Evolutionary conservation across 306 rosid species (phyloP).

Genomic region (Vigna nakashimae): DNA sequence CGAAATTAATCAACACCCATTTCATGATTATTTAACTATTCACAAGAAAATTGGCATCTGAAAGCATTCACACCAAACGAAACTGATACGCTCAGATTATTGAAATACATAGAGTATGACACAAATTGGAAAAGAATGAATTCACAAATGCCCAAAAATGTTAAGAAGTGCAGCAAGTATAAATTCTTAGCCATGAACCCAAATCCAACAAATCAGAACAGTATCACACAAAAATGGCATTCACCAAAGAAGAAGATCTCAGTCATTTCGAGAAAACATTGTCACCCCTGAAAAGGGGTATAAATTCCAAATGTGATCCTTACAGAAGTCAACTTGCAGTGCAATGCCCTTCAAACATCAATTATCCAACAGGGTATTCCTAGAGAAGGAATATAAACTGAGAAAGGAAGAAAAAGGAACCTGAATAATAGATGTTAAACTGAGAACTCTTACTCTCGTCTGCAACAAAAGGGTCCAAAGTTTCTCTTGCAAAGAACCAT

Average conservation of each 20-base stretch:
- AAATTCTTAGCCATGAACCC: constrained; percentile 17
- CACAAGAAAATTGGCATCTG: neutral
- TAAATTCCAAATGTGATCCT: constrained; percentile 54
- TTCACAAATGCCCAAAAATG: neutral
- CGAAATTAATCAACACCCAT: constrained; percentile 23
- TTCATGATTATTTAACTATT: constrained; percentile 1
- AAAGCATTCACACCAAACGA: constrained; percentile 21
- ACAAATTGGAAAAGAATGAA: constrained; percentile 24
- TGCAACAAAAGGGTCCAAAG: constrained; percentile 43
- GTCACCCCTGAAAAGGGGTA: constrained; percentile 48
- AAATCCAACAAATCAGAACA: constrained; percentile 24
- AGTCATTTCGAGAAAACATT: constrained; percentile 41
- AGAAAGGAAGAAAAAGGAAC: constrained; percentile 37
- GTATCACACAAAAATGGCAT: constrained; percentile 32
- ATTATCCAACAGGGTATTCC: constrained; percentile 21
- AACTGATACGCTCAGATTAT: constrained; percentile 11
- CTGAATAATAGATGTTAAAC: constrained; percentile 57
- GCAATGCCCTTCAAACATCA: constrained; percentile 39
- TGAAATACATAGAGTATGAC: constrained; percentile 1
- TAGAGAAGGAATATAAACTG: constrained; percentile 42
- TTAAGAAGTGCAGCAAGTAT: neutral
- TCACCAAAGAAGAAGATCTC: constrained; percentile 41
- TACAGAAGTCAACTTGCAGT: constrained; percentile 58
- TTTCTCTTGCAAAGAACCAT: constrained; percentile 39
- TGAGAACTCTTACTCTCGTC: constrained; percentile 40